A percentile compares a stretch with the other conserved stretches of the same genome.
These are phyloP conservation scores for Parmelia sp. DNA, from an alignment of 495 filamentous ascomycete genomes.

Conservation along the genomic window DNA sequence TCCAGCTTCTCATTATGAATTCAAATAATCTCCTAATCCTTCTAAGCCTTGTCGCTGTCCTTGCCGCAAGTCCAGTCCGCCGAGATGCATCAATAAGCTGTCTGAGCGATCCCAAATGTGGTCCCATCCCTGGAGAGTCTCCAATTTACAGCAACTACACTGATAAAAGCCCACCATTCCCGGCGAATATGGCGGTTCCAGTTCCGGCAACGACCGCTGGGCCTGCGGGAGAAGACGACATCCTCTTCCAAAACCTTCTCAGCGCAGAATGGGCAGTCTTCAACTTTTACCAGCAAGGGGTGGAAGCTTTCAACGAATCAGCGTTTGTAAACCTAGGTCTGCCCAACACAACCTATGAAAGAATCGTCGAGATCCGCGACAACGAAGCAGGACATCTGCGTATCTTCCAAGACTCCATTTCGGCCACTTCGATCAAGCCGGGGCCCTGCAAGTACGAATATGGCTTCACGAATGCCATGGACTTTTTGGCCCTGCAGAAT, in stretches of 20 bases:
- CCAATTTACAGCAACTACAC: conserved; percentile 5
- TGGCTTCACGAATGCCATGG: neutral
- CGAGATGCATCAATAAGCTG: neutral
- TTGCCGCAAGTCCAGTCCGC: neutral
- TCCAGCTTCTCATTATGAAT: neutral
- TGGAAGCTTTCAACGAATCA: conserved; percentile 14
- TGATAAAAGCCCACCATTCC: conserved; percentile 4
- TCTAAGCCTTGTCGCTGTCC: neutral
- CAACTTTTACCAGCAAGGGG: conserved; percentile 13
- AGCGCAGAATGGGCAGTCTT: conserved; percentile 15
- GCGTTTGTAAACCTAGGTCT: conserved; percentile 7
- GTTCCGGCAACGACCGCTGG: neutral
- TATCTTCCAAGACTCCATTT: conserved; percentile 13
- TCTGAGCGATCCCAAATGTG: neutral
- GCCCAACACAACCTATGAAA: conserved; percentile 11
- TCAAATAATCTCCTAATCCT: neutral
- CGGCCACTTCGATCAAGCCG: conserved; percentile 9
- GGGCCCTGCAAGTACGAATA: conserved; percentile 9
- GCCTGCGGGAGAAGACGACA: conserved; percentile 6
- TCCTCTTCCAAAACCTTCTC: conserved; percentile 13
- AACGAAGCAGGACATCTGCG: conserved; percentile 14
- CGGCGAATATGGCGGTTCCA: conserved; percentile 5
- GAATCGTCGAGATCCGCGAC: conserved; percentile 13
- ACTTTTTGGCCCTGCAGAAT: conserved; percentile 11
- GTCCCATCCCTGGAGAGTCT: conserved; percentile 11